Evolutionary conservation across 257 asterid genomes (phyloP).

Genomic region (Lycium barbarum): DNA sequence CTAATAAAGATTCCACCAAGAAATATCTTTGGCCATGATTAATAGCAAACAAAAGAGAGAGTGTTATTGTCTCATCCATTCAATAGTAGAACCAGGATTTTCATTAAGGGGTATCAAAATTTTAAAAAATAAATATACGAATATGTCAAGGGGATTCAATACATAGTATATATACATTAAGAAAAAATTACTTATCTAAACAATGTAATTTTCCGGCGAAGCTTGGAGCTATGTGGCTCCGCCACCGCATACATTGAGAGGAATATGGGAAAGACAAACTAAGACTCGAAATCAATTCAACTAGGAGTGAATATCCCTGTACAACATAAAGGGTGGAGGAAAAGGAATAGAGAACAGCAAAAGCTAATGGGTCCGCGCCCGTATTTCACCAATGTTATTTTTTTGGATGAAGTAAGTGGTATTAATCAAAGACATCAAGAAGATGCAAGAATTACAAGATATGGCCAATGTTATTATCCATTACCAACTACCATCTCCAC

Average conservation of each 20-base stretch:
- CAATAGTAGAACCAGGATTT: no score
- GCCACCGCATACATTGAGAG: not conserved
- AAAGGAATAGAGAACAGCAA: slow-evolving; percentile 37
- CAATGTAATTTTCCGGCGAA: no score
- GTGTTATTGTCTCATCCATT: slow-evolving; percentile 31
- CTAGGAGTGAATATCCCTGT: slow-evolving; percentile 39
- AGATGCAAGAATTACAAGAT: no score
- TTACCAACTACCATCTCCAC: slow-evolving; percentile 61
- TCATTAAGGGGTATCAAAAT: no score
- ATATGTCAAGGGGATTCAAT: no score
- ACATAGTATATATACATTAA: no score
- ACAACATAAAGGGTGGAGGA: slow-evolving; percentile 20
- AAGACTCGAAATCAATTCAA: not conserved
- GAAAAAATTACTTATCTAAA: no score
- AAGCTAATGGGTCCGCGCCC: slow-evolving; percentile 48
- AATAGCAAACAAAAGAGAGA: slow-evolving; percentile 32
- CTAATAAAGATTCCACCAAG: slow-evolving; percentile 53
- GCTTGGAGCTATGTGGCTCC: no score
- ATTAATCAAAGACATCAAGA: no score
- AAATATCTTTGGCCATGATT: slow-evolving; percentile 52
- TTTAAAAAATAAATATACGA: no score
- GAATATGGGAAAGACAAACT: not conserved
- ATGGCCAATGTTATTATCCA: slow-evolving; percentile 54
- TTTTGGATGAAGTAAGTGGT: no score
- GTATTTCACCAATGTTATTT: slow-evolving; percentile 53